Evolutionary conservation across 805 yeast genomes (phyloP), one percentile per base, ranked within the genome.

Genomic region (Cyberlindnera misumaiensis): DNA sequence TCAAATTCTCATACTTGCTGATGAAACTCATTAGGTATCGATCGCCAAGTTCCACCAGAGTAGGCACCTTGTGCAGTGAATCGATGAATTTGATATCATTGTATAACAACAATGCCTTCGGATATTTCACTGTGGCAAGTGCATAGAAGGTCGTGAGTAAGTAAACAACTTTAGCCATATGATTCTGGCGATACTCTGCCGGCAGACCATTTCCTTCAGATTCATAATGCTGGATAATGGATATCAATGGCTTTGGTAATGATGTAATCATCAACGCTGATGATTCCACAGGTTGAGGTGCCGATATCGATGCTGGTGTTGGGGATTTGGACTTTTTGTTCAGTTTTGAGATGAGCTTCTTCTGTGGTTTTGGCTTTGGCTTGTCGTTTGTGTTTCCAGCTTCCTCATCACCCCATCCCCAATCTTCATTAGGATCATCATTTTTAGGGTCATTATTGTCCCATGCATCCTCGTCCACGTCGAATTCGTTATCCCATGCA

Each of bases 21-120:
- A 51, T 42, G 13, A 40, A 36, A 9, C 36, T 31, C 16, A 43
- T 25, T 8, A 54, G 29, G 15, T 48, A 34, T 3, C 39, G 18
- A 8, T 53, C 49, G 68, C 68, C 26, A 66, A 71, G 50, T 64
- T 75, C 76, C 56, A 62, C 38, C 66, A 73, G 45, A 67, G 49
- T 33, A 2, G 44, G 43, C 10, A 47, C 34, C 3, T 30, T 24
- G 4, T 38, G 35, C 0, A 35, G 16, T 1, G 28, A 12, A 7
- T 39, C 27, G 13, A 53, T 18, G 18, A 36, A 42, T 18, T 32
- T 13, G 10, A 51, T 22, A 28, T 54, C 58, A 35, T 54, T 54
- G 34, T 46, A 51, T 6, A 47, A 32, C 12, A 52, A 32, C 8
- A 53, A 34, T 8, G 13, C 12, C 3, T 44, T 30, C 3, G 35